phyloP scores from a whole-genome alignment of 805 yeast species.

The Hanseniaspora hatyaiensis region DNA sequence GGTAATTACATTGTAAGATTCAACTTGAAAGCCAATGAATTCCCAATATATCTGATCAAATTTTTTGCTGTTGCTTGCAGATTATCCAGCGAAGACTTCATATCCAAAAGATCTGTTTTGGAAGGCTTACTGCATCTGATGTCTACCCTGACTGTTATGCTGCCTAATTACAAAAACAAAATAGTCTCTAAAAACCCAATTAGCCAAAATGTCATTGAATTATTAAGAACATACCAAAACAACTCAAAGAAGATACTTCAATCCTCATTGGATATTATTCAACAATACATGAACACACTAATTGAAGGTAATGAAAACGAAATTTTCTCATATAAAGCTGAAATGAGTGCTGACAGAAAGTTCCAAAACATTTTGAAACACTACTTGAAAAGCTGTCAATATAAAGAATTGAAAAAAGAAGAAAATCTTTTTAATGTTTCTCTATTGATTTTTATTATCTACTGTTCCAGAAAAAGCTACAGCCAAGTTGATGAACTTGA shows the following conservation, averaged over 20 bases:
- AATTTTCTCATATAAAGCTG: slow-evolving; percentile 43
- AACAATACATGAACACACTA: slow-evolving; percentile 27
- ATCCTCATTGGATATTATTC: slow-evolving; percentile 32
- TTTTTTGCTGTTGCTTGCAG: slow-evolving; percentile 47
- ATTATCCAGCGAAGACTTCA: slow-evolving; percentile 36
- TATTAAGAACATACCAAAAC: slow-evolving; percentile 37
- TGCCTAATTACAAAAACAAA: slow-evolving; percentile 32
- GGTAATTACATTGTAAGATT: slow-evolving; percentile 35
- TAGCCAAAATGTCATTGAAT: slow-evolving; percentile 23
- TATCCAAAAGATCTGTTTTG: slow-evolving; percentile 44
- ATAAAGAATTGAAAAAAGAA: slow-evolving; percentile 8
- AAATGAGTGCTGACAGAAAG: slow-evolving; percentile 17
- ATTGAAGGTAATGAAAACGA: slow-evolving; percentile 37
- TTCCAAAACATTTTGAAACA: slow-evolving; percentile 7
- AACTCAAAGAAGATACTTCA: slow-evolving; percentile 42
- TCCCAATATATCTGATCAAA: slow-evolving; percentile 37
- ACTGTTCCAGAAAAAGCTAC: not conserved
- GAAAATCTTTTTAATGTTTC: slow-evolving; percentile 12
- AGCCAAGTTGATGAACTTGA: slow-evolving; percentile 3
- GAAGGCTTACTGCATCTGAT: slow-evolving; percentile 50
- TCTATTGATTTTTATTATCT: not conserved
- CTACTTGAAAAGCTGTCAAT: not conserved
- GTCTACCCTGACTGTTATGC: slow-evolving; percentile 42
- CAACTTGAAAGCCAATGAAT: slow-evolving; percentile 8
- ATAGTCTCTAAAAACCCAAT: slow-evolving; percentile 19